Evolutionary conservation across 805 yeast genomes (phyloP), one percentile per base, ranked within the genome.

Genomic region (Metschnikowia orientalis): DNA sequence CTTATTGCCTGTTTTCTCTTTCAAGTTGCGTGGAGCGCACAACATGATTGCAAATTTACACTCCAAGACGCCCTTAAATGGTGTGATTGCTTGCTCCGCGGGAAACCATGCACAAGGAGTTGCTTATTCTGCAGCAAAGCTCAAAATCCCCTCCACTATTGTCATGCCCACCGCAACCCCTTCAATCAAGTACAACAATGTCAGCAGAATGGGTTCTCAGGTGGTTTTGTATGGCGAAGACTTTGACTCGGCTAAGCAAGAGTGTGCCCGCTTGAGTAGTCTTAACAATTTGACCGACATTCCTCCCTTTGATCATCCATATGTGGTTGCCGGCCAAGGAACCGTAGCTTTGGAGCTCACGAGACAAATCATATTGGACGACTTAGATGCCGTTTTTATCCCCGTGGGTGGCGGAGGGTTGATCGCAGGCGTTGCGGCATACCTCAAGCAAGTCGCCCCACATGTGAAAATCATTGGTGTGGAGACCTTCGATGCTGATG

Each of bases 61-160:
- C 33, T 54, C 63, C 13, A 75, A 72, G 28, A 67, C 79, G 47
- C 72, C 80, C 43, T 49, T 86, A 56, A 69, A 73, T 30, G 99
- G 99, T 48, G 97, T 92, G 35, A 83, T 94, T 54, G 97, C 97
- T 0, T 92, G 97, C 52, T 87, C 97, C 18, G 99, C 99, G 4
- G 99, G 99, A 21, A 92, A 92, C 59, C 99, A 92, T 51, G 99
- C 99, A 1, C 99, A 92, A 57, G 99, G 99, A 46, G 97, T 92
- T 9, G 98, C 98, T 0, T 90, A 62, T 56, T 82, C 95, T 14
- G 95, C 97, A 4, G 78, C 77, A 40, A 77, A 81, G 39, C 67
- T 92, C 52, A 81, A 81, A 17, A 87, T 92, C 33, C 92, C 95
- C 3, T 90, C 97, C 4, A 90, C 97, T 4, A 92, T 92, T 34